Evolutionary conservation across 306 rosid species (phyloP).

Genomic region (Hippophae rhamnoides): DNA sequence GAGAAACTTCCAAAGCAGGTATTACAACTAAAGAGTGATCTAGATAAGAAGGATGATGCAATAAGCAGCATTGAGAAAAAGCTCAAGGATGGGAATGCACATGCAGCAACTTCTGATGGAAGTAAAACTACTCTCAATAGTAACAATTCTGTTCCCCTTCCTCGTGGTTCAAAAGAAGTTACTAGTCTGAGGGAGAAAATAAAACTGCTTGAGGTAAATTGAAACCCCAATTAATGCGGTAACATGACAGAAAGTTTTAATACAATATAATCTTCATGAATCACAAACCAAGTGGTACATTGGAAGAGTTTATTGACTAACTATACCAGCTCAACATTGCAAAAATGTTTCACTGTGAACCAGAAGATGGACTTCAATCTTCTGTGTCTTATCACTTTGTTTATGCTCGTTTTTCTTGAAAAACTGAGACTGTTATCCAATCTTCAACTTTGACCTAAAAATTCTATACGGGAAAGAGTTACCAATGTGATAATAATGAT

Average conservation of each 20-base stretch:
- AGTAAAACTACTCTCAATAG: constrained; percentile 30
- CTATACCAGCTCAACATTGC: too few relatives aligned
- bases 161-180: constrained; percentile 49
- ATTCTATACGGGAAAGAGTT: too few relatives aligned
- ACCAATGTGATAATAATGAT: background rate
- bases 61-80: constrained; percentile 40
- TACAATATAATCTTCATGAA: constrained; percentile 9
- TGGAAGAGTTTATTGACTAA: background rate
- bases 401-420: too few relatives aligned
- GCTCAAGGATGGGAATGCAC: constrained; percentile 48
- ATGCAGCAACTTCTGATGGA: constrained; percentile 32
- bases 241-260: background rate
- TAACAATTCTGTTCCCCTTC: constrained; percentile 29
- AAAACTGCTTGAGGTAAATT: constrained; percentile 73
- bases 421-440: background rate
- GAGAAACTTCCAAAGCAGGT: constrained; percentile 60
- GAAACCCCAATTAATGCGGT: constrained; percentile 9
- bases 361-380: too few relatives aligned
- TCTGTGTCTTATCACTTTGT: too few relatives aligned
- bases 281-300: constrained; percentile 6
- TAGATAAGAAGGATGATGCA: constrained; percentile 61
- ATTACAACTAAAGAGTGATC: constrained; percentile 42
- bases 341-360: too few relatives aligned
- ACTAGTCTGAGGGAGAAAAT: constrained; percentile 57
- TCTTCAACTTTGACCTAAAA: too few relatives aligned